A percentile compares a stretch with the other conserved stretches of the same genome.
Conservation (phyloP, 2,329 filamentous ascomycete species). For the Chrysoporthe cubensis region DNA sequence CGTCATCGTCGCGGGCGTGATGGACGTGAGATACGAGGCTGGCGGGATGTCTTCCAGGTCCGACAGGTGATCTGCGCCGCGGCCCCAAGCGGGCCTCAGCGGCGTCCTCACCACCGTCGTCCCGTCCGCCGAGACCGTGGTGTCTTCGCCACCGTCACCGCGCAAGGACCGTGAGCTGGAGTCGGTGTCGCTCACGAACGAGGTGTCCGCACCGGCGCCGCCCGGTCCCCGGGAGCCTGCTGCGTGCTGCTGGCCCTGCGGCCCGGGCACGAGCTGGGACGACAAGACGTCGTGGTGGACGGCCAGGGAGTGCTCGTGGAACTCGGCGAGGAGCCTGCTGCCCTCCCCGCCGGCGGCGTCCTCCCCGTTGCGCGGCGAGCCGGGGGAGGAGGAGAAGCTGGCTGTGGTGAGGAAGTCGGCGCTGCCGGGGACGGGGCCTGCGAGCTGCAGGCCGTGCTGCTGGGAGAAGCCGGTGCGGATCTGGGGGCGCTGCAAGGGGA, state of each 20-base stretch:
- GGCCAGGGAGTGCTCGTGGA: constrained; percentile 78
- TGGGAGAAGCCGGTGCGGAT: constrained; percentile 60
- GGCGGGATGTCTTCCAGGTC: constrained; percentile 73
- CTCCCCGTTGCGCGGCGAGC: constrained; percentile 23
- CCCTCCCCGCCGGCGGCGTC: constrained; percentile 14
- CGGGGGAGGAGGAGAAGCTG: constrained; percentile 41
- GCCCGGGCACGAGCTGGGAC: constrained; percentile 54
- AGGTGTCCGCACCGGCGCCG: constrained; percentile 37
- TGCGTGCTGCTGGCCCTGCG: constrained; percentile 33
- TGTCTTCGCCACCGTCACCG: constrained; percentile 27
- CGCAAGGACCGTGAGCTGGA: neutral
- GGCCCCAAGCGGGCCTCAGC: constrained; percentile 26
- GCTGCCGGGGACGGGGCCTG: constrained; percentile 36
- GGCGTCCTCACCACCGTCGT: constrained; percentile 32
- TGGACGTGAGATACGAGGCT: constrained; percentile 65
- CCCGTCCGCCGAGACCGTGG: constrained; percentile 34
- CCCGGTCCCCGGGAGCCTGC: neutral
- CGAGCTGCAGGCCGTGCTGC: constrained; percentile 42
- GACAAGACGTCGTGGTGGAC: constrained; percentile 69
- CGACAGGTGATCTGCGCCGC: constrained; percentile 51
- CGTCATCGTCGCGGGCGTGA: constrained; percentile 80
- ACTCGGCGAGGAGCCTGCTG: constrained; percentile 56
- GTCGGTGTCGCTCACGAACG: constrained; percentile 42
- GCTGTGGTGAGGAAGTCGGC: constrained; percentile 54
- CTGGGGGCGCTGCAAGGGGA: constrained; percentile 51